Evolutionary conservation across 2,329 filamentous ascomycete species (phyloP).

Genomic region (Colletotrichum camelliae): DNA sequence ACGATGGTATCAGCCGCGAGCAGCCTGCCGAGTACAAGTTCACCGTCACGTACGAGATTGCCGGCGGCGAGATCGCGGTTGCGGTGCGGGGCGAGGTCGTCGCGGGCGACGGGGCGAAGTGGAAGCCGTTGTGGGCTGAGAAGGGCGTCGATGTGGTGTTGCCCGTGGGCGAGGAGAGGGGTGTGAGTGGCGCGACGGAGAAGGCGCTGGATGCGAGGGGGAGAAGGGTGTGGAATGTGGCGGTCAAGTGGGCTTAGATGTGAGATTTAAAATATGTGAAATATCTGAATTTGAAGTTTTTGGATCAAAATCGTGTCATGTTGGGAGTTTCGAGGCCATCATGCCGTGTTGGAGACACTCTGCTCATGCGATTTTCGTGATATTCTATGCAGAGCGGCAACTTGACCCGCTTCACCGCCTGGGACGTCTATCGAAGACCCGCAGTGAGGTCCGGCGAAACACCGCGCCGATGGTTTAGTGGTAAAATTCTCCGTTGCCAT

Average conservation of each 20-base stretch:
- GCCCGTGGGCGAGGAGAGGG: slow-evolving; percentile 12
- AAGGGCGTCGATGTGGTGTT: slow-evolving; percentile 6
- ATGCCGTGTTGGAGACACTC: no score
- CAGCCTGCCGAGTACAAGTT: slow-evolving; percentile 11
- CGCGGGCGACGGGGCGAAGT: not conserved
- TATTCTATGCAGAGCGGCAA: not conserved
- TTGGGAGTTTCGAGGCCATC: no score
- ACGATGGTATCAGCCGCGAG: slow-evolving; percentile 37
- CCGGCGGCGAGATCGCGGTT: not conserved
- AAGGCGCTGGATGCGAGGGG: slow-evolving; percentile 2
- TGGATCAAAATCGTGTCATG: not conserved
- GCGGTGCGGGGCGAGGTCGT: not conserved
- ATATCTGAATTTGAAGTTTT: not conserved
- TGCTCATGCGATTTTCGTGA: not conserved
- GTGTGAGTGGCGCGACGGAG: not conserved
- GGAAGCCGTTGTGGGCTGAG: slow-evolving; percentile 8
- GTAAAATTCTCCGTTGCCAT: slow-evolving; percentile 13
- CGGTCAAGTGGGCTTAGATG: not conserved
- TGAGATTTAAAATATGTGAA: not conserved
- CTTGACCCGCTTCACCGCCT: not conserved
- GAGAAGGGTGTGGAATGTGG: slow-evolving; percentile 6
- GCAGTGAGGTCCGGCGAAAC: fast-evolving
- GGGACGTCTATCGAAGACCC: not conserved
- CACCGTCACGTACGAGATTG: slow-evolving; percentile 1
- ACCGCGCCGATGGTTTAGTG: slow-evolving; percentile 7